phyloP scores from a whole-genome alignment of 345 rosid genomes.

The Punica granatum region DNA sequence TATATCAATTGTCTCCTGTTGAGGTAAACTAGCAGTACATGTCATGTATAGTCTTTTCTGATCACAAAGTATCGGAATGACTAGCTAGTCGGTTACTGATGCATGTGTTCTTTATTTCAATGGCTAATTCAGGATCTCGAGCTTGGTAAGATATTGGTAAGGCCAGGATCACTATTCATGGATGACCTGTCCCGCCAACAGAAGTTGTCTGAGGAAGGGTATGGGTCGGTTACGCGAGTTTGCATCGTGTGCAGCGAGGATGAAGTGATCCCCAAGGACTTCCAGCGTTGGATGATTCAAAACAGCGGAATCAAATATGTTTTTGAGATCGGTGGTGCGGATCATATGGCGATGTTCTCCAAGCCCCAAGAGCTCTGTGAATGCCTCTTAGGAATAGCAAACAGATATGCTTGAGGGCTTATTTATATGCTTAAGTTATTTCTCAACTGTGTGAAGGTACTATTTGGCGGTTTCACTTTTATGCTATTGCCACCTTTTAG shows the following conservation, averaged over 20 bases:
- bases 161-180: constrained; percentile 33
- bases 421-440: no score
- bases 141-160: constrained; percentile 23
- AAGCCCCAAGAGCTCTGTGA: constrained; percentile 24
- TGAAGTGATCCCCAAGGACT: constrained; percentile 10
- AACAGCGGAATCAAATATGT: constrained; percentile 12
- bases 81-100: no score
- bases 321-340: constrained; percentile 18
- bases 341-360: constrained; percentile 39
- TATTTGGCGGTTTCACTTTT: no score
- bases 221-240: constrained; percentile 14
- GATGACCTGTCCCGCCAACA: constrained; percentile 17
- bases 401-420: constrained; percentile 12
- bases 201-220: constrained; percentile 19
- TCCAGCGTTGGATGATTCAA: constrained; percentile 18
- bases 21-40: constrained; percentile 14
- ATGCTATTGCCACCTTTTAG: no score
- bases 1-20: constrained; percentile 24
- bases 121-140: constrained; percentile 30
- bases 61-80: no score
- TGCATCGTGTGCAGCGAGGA: constrained; percentile 19
- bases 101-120: not conserved
- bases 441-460: no score
- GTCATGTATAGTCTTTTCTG: no score
- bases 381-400: constrained; percentile 18